These are phyloP conservation scores for Oryza australiensis DNA, from an alignment of 176 grass and related monocot species.

Conservation along the genomic window DNA sequence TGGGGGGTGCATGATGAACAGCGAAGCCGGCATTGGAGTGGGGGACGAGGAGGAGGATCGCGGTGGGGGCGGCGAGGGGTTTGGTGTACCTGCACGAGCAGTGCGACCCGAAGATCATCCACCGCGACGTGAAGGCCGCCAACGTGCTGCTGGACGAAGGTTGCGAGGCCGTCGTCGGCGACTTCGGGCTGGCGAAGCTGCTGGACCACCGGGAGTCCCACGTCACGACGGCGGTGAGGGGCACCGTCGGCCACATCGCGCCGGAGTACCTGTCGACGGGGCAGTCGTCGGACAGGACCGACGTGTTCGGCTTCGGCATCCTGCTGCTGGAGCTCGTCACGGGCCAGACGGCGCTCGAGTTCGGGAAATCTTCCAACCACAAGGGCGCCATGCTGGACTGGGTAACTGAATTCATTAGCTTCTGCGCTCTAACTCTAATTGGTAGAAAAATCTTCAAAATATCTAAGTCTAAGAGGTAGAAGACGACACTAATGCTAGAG, in stretches of 20 bases:
- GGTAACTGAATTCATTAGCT: slow-evolving; percentile 53
- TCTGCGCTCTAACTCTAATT: not conserved
- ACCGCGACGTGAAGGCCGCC: slow-evolving; percentile 92
- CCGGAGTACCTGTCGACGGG: slow-evolving; percentile 94
- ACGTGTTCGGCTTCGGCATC: slow-evolving; percentile 97
- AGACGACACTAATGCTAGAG: too few species aligned
- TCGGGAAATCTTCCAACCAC: slow-evolving; percentile 86
- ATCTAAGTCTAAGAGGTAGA: too few species aligned
- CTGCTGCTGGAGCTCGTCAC: slow-evolving; percentile 88
- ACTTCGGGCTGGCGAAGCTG: slow-evolving; percentile 92
- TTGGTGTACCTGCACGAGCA: slow-evolving; percentile 96
- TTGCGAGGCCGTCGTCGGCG: slow-evolving; percentile 84
- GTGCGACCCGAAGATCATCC: slow-evolving; percentile 98
- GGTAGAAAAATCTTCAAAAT: not conserved
- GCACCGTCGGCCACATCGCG: slow-evolving; percentile 94
- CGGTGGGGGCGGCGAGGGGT: slow-evolving; percentile 83
- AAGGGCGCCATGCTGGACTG: slow-evolving; percentile 97
- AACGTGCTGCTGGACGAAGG: slow-evolving; percentile 88
- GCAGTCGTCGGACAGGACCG: slow-evolving; percentile 92
- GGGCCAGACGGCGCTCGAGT: slow-evolving; percentile 79
- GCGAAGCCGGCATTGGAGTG: slow-evolving; percentile 89
- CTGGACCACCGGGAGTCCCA: slow-evolving; percentile 90
- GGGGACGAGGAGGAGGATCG: slow-evolving; percentile 83
- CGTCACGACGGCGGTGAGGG: slow-evolving; percentile 84
- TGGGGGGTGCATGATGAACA: too few species aligned